Base-by-base conservation (phyloP, 2,329 filamentous ascomycete genomes). In the Eutypa lata region DNA sequence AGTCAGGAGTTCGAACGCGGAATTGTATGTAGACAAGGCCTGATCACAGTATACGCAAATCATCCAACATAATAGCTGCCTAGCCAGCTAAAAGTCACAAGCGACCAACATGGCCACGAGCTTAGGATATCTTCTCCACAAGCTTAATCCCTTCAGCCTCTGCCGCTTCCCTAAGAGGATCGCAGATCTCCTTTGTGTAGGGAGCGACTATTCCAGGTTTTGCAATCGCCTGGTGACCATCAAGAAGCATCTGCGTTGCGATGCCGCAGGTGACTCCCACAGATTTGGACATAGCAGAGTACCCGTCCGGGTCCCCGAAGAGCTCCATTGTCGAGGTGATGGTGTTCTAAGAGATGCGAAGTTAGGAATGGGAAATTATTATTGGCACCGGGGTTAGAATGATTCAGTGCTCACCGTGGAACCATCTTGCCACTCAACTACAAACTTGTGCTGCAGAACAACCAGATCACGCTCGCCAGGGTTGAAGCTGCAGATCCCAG, bases 401-500 rank as follows among this genome's bases (percentile, higher is more conserved):
- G n/a, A n/a, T n/a, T n/a, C n/a, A n/a, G n/a, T n/a, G n/a, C 38
- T 54, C 53, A 62, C 65, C 54, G 57, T 49, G 61, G 69, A 77
- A 56, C 86, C 86, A 60, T 88, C 83, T 66, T 80, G 77, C 72
- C 83, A 76, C 72, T 87, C 82, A 51, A 89, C 85, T 58, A 82
- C 81, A 70, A 90, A 90, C 69, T 78, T 82, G 71, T 85, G 82
- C 71, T 85, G 82, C 43, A 86, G 74, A 76, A 83, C 80, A 52
- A 74, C 71, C 58, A 75, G 57, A 63, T 90, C 88, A 45, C 87
- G 80, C 78, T 90, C 87, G 49, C 76, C 82, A 50, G 81, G 73
- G 59, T 78, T 80, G 70, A 87, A 90, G 69, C 84, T 80, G 81
- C 88, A 88, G 77, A 88, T 89, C 75, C 83, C 75, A 73, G 89